Evolutionary conservation across 2,329 filamentous ascomycete genomes (phyloP), one percentile per base, ranked within the genome.

Genomic region (Paecilomyces niveus): DNA sequence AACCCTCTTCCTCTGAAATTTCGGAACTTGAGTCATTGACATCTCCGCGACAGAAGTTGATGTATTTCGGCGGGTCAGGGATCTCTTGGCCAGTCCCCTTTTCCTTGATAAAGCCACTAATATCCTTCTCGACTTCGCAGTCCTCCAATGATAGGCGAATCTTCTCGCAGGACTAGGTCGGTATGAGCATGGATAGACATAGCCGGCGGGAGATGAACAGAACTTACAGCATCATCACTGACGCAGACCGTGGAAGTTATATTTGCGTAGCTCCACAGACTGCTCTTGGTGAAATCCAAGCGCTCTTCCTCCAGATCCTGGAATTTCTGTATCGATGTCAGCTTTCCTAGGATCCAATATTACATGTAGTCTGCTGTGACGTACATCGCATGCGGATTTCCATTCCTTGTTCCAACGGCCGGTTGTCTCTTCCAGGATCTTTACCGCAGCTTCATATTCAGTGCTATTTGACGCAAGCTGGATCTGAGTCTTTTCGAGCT

Each of bases 261-360:
- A 72, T 99, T 99, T 58, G 94, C 93, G 77, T 97, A 99, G 13
- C 88, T 93, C 95, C 94, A 99, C 7, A 99, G 80, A 69, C 94
- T 97, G 77, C 90, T 96, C 81, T 97, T 99, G 64, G 92, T 92
- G 71, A 96, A 99, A 75, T 99, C 94, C 45, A 99, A 83, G 51
- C 94, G 85, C 76, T 99, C 94, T 74, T 99, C 95, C 76, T 99
- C 94, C 11, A 99, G 84, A 68, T 99, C 95, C 78, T 99, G 95
- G 75, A 99, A 99, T 79, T 97, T 99, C 81, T 95, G 59, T 49
- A 26, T 53, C 54, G 15, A 18, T 21, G 39, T 45, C 21, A 21
- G 22, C 2, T 51, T 76, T 61, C 73, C 68, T 52, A 53, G 5
- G 9, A 3, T 10, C 13, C 4, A 32, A 18, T 13, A 3, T 51